phyloP scores from a whole-genome alignment of 176 grass and related monocot genomes.

The Pontederia crassipes region DNA sequence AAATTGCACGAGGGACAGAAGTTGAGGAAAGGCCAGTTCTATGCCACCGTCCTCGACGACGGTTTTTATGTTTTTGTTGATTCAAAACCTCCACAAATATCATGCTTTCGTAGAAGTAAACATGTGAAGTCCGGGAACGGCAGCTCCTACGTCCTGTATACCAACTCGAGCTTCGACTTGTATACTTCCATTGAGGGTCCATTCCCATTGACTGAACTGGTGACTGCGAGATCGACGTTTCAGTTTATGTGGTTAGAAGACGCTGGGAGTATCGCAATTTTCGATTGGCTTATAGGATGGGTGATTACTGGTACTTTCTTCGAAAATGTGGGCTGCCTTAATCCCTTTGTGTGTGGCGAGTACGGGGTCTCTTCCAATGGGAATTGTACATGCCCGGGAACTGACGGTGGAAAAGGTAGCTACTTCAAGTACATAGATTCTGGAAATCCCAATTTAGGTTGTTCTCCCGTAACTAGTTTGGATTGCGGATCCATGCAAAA shows the following conservation, averaged over 20 bases:
- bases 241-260: constrained; percentile 33
- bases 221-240: constrained; percentile 11
- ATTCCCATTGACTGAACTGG: not conserved
- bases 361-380: constrained; percentile 47
- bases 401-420: constrained; percentile 6
- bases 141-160: constrained; percentile 16
- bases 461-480: constrained; percentile 27
- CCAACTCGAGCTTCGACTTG: constrained; percentile 15
- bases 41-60: constrained; percentile 10
- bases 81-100: too few relatives aligned
- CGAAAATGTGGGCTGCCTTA: constrained; percentile 28
- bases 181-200: not conserved
- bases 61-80: constrained; percentile 22
- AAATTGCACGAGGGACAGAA: constrained; percentile 25
- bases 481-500: constrained; percentile 35
- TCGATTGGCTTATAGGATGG: constrained; percentile 34
- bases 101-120: not conserved
- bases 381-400: constrained; percentile 35
- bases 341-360: too few relatives aligned
- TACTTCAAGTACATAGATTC: constrained; percentile 16
- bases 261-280: constrained; percentile 34
- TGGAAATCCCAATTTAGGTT: constrained; percentile 32
- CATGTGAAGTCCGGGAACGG: not conserved
- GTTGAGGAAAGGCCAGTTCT: constrained; percentile 15
- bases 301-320: constrained; percentile 15